phyloP scores from a whole-genome alignment of 2,329 filamentous ascomycete species.

The Apiospora marii region DNA sequence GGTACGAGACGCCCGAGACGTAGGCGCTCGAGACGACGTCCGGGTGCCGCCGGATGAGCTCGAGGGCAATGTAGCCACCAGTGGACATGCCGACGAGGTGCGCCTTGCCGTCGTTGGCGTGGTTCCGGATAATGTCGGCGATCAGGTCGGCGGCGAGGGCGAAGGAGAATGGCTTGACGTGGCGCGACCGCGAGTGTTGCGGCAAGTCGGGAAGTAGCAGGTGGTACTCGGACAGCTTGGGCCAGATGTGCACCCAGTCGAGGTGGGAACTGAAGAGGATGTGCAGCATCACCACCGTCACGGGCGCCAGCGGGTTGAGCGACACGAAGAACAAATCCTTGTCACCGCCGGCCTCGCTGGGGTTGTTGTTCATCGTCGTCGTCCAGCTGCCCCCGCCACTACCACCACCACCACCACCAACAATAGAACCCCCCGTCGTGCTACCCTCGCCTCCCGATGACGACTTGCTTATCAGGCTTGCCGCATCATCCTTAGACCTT shows the following conservation, averaged over 20 bases:
- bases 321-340: conserved; percentile 38
- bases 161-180: conserved; percentile 43
- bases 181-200: conserved; percentile 47
- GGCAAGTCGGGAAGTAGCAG: conserved; percentile 50
- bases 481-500: neutral
- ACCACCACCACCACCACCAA: neutral
- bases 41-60: conserved; percentile 44
- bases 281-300: conserved; percentile 44
- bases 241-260: conserved; percentile 45
- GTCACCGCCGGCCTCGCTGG: conserved; percentile 26
- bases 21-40: conserved; percentile 46
- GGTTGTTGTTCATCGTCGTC: conserved; percentile 20
- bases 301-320: conserved; percentile 39
- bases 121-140: conserved; percentile 44
- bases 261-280: conserved; percentile 43
- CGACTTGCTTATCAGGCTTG: conserved; percentile 10
- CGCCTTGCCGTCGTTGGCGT: conserved; percentile 46
- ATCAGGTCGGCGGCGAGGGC: conserved; percentile 42
- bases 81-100: conserved; percentile 52
- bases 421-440: neutral
- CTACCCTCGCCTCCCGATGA: conserved; percentile 4
- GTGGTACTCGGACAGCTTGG: conserved; percentile 47
- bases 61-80: conserved; percentile 47
- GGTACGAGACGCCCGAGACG: conserved; percentile 41
- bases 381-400: conserved; percentile 32